A percentile compares a stretch with the other conserved stretches of the same genome.
phyloP scores from a whole-genome alignment of 1,284 basidiomycete species.

The Irpex sp. region DNA sequence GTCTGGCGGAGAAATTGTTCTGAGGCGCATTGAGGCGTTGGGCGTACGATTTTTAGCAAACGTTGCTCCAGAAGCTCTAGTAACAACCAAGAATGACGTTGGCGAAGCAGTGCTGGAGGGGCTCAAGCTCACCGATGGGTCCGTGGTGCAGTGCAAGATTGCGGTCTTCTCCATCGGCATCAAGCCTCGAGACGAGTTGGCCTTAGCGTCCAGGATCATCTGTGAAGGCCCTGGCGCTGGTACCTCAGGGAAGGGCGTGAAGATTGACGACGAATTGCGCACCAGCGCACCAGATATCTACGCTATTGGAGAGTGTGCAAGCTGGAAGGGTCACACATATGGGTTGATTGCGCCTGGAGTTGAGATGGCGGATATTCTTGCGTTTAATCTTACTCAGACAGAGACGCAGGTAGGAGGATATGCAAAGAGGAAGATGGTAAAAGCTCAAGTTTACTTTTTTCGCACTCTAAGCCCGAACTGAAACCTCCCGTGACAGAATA shows the following conservation, averaged over 20 bases:
- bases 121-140: slow-evolving; percentile 45
- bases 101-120: slow-evolving; percentile 39
- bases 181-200: slow-evolving; percentile 67
- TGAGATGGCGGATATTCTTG: slow-evolving; percentile 75
- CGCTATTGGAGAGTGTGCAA: slow-evolving; percentile 77
- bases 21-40: slow-evolving; percentile 62
- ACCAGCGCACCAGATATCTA: slow-evolving; percentile 62
- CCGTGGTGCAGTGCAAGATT: slow-evolving; percentile 42
- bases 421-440: slow-evolving; percentile 47
- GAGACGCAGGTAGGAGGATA: slow-evolving; percentile 40
- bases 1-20: slow-evolving; percentile 67
- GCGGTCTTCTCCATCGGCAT: slow-evolving; percentile 70
- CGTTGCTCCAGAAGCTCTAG: slow-evolving; percentile 40
- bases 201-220: slow-evolving; percentile 46
- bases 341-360: slow-evolving; percentile 72
- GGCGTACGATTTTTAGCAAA: slow-evolving; percentile 61
- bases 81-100: slow-evolving; percentile 27
- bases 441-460: neutral
- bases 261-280: slow-evolving; percentile 53
- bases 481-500: slow-evolving; percentile 31
- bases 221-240: slow-evolving; percentile 34
- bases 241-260: slow-evolving; percentile 43
- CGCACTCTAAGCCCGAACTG: neutral
- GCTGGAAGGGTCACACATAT: slow-evolving; percentile 65
- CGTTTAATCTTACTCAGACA: slow-evolving; percentile 68